These are phyloP conservation scores for Somion occarium DNA, from an alignment of 1,284 basidiomycete genomes.

Conservation along the genomic window DNA sequence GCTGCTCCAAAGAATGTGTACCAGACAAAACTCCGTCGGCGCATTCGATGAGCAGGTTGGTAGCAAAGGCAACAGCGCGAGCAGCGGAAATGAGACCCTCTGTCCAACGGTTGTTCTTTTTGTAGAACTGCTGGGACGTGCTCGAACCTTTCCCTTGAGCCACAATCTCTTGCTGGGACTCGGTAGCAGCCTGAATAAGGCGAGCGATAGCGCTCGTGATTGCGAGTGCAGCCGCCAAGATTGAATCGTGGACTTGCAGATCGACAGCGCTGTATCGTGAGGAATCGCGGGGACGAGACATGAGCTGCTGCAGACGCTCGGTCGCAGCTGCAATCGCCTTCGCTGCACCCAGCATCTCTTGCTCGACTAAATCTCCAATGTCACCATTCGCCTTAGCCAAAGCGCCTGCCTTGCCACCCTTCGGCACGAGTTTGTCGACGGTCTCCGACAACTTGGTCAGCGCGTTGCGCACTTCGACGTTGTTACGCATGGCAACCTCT, in stretches of 20 bases:
- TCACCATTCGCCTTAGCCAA: conserved; percentile 84
- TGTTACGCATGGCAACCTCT: conserved; percentile 88
- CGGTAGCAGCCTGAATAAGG: conserved; percentile 94
- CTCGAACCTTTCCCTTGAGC: conserved; percentile 91
- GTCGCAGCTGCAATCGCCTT: conserved; percentile 94
- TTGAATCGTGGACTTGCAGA: conserved; percentile 96
- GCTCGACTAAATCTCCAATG: conserved; percentile 94
- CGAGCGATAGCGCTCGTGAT: conserved; percentile 95
- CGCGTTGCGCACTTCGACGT: conserved; percentile 78
- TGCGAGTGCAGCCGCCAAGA: conserved; percentile 87
- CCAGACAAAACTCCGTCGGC: conserved; percentile 97
- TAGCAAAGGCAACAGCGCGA: conserved; percentile 96
- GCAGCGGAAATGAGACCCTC: conserved; percentile 98
- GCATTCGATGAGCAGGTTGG: conserved; percentile 94
- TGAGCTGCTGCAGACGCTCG: conserved; percentile 83
- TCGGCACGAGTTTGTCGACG: conserved; percentile 85
- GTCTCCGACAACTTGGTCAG: conserved; percentile 84
- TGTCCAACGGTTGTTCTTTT: conserved; percentile 99
- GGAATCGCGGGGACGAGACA: conserved; percentile 84
- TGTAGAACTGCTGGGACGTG: conserved; percentile 96
- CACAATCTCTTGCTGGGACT: conserved; percentile 98
- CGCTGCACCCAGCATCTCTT: conserved; percentile 94
- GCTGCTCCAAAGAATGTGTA: conserved; percentile 95
- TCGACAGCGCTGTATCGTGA: conserved; percentile 86
- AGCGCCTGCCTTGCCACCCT: conserved; percentile 68